Percentiles rank a stretch among this genome's conserved stretches.
Conservation (phyloP, 164 flowering plant genomes). For the Cinnamomum chago region DNA sequence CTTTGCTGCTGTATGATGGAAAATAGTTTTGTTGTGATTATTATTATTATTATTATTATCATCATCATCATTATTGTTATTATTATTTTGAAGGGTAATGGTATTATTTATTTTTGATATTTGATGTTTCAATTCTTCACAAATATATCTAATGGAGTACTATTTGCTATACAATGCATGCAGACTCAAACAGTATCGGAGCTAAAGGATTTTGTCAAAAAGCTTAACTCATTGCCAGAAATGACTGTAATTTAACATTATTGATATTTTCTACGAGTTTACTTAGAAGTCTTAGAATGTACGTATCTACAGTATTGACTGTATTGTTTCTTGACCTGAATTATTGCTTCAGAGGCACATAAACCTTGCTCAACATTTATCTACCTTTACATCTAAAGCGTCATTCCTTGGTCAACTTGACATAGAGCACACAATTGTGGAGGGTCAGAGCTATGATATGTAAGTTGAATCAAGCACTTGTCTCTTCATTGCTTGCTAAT, state of each 20-base stretch:
- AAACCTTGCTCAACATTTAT: conserved; percentile 90
- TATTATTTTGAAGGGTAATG: too few species aligned
- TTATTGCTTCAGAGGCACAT: conserved; percentile 78
- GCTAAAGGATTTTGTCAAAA: conserved; percentile 90
- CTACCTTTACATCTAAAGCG: conserved; percentile 79
- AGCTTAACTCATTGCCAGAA: conserved; percentile 94
- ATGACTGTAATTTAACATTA: conserved; percentile 61
- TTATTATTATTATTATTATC: too few species aligned
- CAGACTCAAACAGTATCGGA: conserved; percentile 92
- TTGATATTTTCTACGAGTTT: background rate
- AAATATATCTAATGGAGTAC: too few species aligned
- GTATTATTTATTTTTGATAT: too few species aligned
- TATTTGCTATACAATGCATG: conserved; percentile 4
- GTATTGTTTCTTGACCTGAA: background rate
- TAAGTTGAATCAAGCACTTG: conserved; percentile 31
- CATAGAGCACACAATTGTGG: conserved; percentile 94
- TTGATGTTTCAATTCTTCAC: too few species aligned
- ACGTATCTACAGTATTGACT: too few species aligned
- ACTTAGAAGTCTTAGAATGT: too few species aligned
- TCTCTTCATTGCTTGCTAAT: background rate
- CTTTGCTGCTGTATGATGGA: background rate
- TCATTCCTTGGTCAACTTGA: conserved; percentile 82
- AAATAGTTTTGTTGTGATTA: too few species aligned
- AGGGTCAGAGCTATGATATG: conserved; percentile 91
- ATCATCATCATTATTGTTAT: too few species aligned